phyloP scores from a whole-genome alignment of 192 early-diverging fungal species.

The Entomortierella chlamydospora region DNA sequence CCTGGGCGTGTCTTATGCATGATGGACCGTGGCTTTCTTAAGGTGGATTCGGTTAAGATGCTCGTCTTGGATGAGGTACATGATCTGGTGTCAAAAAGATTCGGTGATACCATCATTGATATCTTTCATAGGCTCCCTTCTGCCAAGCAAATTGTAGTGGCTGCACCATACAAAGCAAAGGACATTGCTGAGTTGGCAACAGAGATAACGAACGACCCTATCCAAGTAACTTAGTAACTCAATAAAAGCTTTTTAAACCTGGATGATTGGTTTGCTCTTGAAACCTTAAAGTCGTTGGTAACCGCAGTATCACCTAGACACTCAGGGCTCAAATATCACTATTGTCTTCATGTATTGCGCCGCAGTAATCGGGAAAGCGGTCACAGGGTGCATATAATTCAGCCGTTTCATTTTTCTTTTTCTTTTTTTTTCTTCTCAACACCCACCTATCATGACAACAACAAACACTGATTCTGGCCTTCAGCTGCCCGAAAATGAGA shows the following conservation, averaged over 20 bases:
- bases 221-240: conserved; percentile 94
- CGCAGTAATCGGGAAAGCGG: background rate
- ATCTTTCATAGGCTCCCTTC: conserved; percentile 89
- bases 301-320: too few species aligned
- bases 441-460: background rate
- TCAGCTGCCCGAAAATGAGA: conserved; percentile 2
- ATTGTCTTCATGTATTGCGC: background rate
- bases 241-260: conserved; percentile 52
- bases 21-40: conserved; percentile 87
- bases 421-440: background rate
- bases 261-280: background rate
- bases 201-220: conserved; percentile 95
- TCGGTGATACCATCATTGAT: conserved; percentile 95
- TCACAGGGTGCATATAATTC: background rate
- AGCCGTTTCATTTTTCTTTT: background rate
- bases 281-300: background rate
- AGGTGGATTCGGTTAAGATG: conserved; percentile 87
- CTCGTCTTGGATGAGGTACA: conserved; percentile 98
- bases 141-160: conserved; percentile 90
- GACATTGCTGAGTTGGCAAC: conserved; percentile 93
- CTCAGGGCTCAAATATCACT: too few species aligned
- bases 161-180: conserved; percentile 92
- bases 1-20: conserved; percentile 97
- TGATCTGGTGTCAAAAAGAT: conserved; percentile 96
- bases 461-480: background rate